Conservation (phyloP, 2,329 filamentous ascomycete genomes). For the Apiospora pterosperma region DNA sequence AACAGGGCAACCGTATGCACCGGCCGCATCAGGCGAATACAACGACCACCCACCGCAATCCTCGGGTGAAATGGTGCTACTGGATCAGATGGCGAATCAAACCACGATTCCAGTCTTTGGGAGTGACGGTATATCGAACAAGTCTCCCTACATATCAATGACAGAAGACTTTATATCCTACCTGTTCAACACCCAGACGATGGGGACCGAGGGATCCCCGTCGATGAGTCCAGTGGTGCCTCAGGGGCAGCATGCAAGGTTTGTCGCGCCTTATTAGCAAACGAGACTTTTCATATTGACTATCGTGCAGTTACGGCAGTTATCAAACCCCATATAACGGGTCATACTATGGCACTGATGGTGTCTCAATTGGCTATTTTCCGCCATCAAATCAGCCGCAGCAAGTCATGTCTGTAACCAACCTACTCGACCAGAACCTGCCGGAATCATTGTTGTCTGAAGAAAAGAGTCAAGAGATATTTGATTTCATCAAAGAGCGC, state of each 20-base stretch:
- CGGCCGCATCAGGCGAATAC: slow-evolving; percentile 41
- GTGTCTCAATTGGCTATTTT: slow-evolving; percentile 50
- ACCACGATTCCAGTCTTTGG: slow-evolving; percentile 85
- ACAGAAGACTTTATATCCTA: slow-evolving; percentile 85
- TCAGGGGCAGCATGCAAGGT: slow-evolving; percentile 45
- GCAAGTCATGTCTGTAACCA: slow-evolving; percentile 88
- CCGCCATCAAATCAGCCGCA: slow-evolving; percentile 55
- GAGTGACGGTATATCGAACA: slow-evolving; percentile 71
- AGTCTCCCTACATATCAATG: slow-evolving; percentile 80
- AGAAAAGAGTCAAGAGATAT: slow-evolving; percentile 78
- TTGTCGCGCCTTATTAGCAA: slow-evolving; percentile 27
- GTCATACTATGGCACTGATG: slow-evolving; percentile 47
- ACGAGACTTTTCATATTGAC: slow-evolving; percentile 17
- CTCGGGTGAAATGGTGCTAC: slow-evolving; percentile 53
- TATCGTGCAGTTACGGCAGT: slow-evolving; percentile 46
- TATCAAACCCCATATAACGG: slow-evolving; percentile 46
- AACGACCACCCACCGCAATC: slow-evolving; percentile 39
- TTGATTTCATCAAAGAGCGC: slow-evolving; percentile 74
- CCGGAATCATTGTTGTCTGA: slow-evolving; percentile 81
- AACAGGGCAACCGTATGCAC: slow-evolving; percentile 33
- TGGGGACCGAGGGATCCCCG: slow-evolving; percentile 44
- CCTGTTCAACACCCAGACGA: slow-evolving; percentile 68
- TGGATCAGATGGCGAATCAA: slow-evolving; percentile 60
- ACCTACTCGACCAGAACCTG: slow-evolving; percentile 74
- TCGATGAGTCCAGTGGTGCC: slow-evolving; percentile 49